A percentile compares a stretch with the other conserved stretches of the same genome.
Conservation (phyloP, 805 yeast genomes). For the Starmerella tilneyi region DNA sequence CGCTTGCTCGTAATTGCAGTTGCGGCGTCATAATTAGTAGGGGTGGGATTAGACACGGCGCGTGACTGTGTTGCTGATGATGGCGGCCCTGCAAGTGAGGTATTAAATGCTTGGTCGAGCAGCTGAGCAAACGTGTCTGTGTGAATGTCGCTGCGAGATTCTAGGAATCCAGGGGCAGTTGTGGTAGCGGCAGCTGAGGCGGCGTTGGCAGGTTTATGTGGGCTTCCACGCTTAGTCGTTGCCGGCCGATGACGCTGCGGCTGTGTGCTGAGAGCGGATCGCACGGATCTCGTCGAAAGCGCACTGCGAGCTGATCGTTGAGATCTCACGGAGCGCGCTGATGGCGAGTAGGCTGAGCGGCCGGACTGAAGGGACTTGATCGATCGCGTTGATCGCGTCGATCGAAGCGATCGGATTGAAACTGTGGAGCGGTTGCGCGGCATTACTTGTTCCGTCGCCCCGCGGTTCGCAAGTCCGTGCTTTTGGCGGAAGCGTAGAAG, state of each 20-base stretch:
- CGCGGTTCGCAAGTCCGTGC: slow-evolving; percentile 32
- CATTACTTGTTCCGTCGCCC: slow-evolving; percentile 1
- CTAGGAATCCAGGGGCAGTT: slow-evolving; percentile 1
- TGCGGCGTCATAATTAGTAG: not conserved
- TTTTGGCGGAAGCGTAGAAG: slow-evolving; percentile 64
- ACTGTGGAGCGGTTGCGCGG: slow-evolving; percentile 18
- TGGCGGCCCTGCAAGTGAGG: not conserved
- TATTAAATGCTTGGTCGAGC: slow-evolving; percentile 29
- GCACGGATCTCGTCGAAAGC: slow-evolving; percentile 7
- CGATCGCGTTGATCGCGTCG: slow-evolving; percentile 12
- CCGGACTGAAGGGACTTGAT: slow-evolving; percentile 20
- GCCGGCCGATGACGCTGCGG: slow-evolving; percentile 5
- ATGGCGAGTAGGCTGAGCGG: slow-evolving; percentile 18
- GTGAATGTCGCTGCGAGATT: not conserved
- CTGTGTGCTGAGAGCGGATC: slow-evolving; percentile 15
- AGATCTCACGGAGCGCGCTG: slow-evolving; percentile 17
- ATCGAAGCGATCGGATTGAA: slow-evolving; percentile 16
- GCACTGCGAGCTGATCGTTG: slow-evolving; percentile 16
- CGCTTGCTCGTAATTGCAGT: slow-evolving; percentile 7
- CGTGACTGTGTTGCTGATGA: slow-evolving; percentile 1
- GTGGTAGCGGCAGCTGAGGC: not conserved
- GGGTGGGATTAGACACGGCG: not conserved
- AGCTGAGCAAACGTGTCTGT: slow-evolving; percentile 28
- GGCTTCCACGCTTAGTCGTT: not conserved
- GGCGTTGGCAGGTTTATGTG: slow-evolving; percentile 7